Base-by-base conservation (phyloP, 2,329 filamentous ascomycete genomes). In the Nannizziopsis barbatae region DNA sequence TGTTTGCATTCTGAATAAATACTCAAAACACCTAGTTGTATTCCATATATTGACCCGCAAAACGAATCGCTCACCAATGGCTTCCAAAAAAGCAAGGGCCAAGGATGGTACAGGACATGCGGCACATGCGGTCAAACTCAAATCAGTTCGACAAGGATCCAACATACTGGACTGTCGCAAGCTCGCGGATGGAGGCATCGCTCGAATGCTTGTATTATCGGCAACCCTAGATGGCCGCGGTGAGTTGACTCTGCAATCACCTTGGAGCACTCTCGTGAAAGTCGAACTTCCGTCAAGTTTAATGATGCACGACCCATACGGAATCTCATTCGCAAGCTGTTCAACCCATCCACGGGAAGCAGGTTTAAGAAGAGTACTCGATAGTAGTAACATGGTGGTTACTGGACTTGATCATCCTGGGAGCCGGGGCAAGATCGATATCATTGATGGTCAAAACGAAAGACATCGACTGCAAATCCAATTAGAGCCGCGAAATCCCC, bases 131-230 rank as follows among this genome's bases (percentile, higher is more conserved):
- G 53, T 55, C 14, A 39, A 47, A 11, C 44, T 51, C 31, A 66
- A 69, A 14, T 66, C 66, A 22, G 65, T 80, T 30, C 72, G 76
- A 45, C 76, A 80, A 57, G 79, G 79, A 7, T 74, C 83, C 49
- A 80, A 79, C 53, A 79, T 89, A 12, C 74, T 81, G 20, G 84
- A 88, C 65, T 84, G 82, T 5, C 86, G 82, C 63, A 84, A 80
- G 57, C 64, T 89, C 38, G 71, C 74, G 3, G 84, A 89, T 61
- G 80, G 80, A 1, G 71, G 74, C 20, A 71, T 83, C 47, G 79
- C 81, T 30, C 79, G 81, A 54, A 82, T 89, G 45, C 67, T 88
- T 2, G 79, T 85, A 20, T 67, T 90, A 11, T 83, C 80, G 2
- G 77, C 82, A 56, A 77, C 79, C 18, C 73, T 75, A 44, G 71